phyloP scores from a whole-genome alignment of 768 basidiomycete species.

The Leccinum boreale region DNA sequence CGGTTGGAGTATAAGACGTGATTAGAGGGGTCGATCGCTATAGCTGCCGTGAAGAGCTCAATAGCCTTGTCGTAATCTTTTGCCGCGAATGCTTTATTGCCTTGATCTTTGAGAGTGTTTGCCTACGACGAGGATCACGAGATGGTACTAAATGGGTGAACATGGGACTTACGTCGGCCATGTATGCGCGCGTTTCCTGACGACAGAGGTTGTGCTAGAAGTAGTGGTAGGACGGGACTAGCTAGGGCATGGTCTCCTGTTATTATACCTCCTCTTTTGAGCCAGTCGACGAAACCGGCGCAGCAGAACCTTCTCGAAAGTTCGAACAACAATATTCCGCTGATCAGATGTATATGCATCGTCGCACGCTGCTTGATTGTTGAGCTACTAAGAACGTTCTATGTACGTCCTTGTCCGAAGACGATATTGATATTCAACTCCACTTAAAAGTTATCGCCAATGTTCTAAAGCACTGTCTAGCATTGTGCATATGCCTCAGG shows the following conservation, averaged over 20 bases:
- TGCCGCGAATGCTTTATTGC: constrained; percentile 93
- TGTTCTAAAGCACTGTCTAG: neutral
- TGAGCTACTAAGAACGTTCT: neutral
- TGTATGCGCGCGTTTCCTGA: constrained; percentile 7
- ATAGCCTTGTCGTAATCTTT: constrained; percentile 91
- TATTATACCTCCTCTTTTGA: constrained; percentile 18
- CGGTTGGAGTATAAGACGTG: constrained; percentile 92
- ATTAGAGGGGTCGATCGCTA: constrained; percentile 77
- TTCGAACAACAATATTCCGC: constrained; percentile 11
- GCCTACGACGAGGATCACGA: constrained; percentile 35
- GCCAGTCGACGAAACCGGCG: neutral
- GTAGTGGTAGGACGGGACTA: neutral
- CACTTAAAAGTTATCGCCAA: too few species aligned
- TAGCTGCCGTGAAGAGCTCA: constrained; percentile 77
- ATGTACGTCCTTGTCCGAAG: neutral
- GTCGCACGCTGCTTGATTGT: neutral
- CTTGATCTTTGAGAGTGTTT: constrained; percentile 79
- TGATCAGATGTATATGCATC: too few species aligned
- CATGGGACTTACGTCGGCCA: constrained; percentile 35
- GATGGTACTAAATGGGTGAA: neutral
- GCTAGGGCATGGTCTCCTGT: neutral
- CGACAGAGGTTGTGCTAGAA: neutral
- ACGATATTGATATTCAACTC: neutral
- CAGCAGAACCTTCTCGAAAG: constrained; percentile 32
- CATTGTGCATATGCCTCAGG: neutral